phyloP scores from a whole-genome alignment of 1,139 yeast species.

The Candida smagusa region DNA sequence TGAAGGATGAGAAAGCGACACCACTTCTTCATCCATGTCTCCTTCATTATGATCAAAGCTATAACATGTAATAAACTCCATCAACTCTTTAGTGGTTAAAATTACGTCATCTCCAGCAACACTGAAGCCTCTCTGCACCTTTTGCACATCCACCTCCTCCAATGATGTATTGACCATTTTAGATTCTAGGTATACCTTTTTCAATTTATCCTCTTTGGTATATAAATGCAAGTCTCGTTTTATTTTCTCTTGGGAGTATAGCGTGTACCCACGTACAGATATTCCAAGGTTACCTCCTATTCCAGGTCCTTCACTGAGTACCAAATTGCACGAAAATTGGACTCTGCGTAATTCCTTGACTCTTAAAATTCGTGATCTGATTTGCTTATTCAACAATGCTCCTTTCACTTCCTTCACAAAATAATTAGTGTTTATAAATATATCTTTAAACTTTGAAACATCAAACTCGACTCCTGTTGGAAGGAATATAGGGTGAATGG shows the following conservation, averaged over 20 bases:
- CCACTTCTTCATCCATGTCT: conserved; percentile 11
- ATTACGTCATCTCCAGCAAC: conserved; percentile 27
- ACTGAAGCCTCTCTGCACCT: conserved; percentile 24
- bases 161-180: conserved; percentile 19
- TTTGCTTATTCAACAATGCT: conserved; percentile 43
- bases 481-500: conserved; percentile 63
- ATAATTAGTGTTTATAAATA: conserved; percentile 45
- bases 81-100: conserved; percentile 24
- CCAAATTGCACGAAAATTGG: conserved; percentile 56
- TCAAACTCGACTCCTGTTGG: conserved; percentile 34
- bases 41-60: conserved; percentile 31
- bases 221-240: conserved; percentile 39
- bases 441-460: conserved; percentile 52
- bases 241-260: conserved; percentile 54
- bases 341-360: conserved; percentile 62
- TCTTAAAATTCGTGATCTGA: conserved; percentile 50
- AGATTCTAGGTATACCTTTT: conserved; percentile 52
- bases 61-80: conserved; percentile 29
- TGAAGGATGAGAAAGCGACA: conserved; percentile 27
- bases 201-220: conserved; percentile 48
- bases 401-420: conserved; percentile 8
- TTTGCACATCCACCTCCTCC: conserved; percentile 16
- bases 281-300: conserved; percentile 49
- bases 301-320: conserved; percentile 37
- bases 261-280: conserved; percentile 68